Percentiles rank a stretch among this genome's conserved stretches.
phyloP scores from a whole-genome alignment of 2,329 filamentous ascomycete species.

The Xylariaceae sp. region DNA sequence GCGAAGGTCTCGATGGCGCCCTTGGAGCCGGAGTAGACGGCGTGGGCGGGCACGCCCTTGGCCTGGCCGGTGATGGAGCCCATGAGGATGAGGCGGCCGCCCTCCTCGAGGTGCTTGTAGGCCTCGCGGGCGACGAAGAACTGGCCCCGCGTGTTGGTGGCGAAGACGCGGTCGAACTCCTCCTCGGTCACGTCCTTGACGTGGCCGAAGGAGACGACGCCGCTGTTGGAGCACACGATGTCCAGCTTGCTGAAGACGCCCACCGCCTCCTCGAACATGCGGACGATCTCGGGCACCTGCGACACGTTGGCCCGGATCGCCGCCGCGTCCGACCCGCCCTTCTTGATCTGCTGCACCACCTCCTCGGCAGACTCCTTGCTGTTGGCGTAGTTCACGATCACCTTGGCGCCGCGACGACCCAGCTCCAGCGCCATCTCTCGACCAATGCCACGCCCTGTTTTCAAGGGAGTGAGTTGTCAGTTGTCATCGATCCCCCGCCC shows the following conservation, averaged over 20 bases:
- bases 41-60: constrained; percentile 63
- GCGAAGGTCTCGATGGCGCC: constrained; percentile 73
- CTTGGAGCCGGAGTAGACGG: constrained; percentile 70
- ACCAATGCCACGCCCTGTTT: constrained; percentile 57
- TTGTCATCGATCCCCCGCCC: no score
- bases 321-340: constrained; percentile 54
- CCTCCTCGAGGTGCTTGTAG: constrained; percentile 62
- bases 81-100: constrained; percentile 69
- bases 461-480: constrained; percentile 9
- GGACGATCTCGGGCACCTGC: constrained; percentile 56
- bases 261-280: constrained; percentile 58
- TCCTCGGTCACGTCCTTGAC: constrained; percentile 64
- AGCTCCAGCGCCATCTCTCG: constrained; percentile 62
- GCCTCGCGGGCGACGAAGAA: constrained; percentile 69
- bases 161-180: constrained; percentile 67
- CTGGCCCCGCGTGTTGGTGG: constrained; percentile 62
- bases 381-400: constrained; percentile 64
- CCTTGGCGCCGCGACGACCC: constrained; percentile 58
- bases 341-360: constrained; percentile 61
- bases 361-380: constrained; percentile 58
- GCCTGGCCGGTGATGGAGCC: constrained; percentile 63
- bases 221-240: constrained; percentile 66
- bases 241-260: constrained; percentile 61
- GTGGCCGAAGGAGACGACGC: constrained; percentile 63
- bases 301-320: constrained; percentile 65